Evolutionary conservation across 2,329 filamentous ascomycete species (phyloP).

Genomic region (Scedosporium boydii): DNA sequence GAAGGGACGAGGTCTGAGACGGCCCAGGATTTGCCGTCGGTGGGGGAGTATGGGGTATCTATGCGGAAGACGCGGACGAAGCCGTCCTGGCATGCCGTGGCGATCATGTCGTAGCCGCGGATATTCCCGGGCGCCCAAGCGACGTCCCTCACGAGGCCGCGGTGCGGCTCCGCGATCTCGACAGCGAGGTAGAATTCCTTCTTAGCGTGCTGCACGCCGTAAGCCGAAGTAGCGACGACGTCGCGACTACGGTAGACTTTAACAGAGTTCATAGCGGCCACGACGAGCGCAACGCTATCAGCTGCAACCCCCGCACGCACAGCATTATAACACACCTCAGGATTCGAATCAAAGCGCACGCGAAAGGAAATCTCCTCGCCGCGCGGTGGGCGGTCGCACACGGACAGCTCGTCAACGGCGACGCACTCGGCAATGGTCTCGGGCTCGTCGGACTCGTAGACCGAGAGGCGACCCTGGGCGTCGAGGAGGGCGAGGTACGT

Average conservation of each 20-base stretch:
- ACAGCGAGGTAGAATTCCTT: slow-evolving; percentile 81
- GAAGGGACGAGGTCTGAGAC: slow-evolving; percentile 26
- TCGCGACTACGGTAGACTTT: slow-evolving; percentile 72
- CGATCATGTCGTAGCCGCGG: slow-evolving; percentile 80
- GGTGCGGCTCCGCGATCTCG: slow-evolving; percentile 58
- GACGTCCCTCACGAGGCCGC: slow-evolving; percentile 73
- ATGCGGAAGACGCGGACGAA: slow-evolving; percentile 81
- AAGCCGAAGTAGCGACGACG: slow-evolving; percentile 35
- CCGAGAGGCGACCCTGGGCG: slow-evolving; percentile 66
- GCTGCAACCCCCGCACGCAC: slow-evolving; percentile 71
- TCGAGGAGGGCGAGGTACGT: slow-evolving; percentile 81
- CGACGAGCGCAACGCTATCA: slow-evolving; percentile 71
- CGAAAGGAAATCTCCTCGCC: slow-evolving; percentile 84
- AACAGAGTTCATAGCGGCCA: slow-evolving; percentile 76
- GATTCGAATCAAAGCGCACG: slow-evolving; percentile 81
- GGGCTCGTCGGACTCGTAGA: slow-evolving; percentile 79
- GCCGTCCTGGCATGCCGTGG: slow-evolving; percentile 88
- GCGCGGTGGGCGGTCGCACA: slow-evolving; percentile 60
- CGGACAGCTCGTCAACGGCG: slow-evolving; percentile 64
- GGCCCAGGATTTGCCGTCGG: slow-evolving; percentile 41
- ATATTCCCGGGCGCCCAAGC: slow-evolving; percentile 91
- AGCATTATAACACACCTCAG: slow-evolving; percentile 67
- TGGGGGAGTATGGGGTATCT: slow-evolving; percentile 42
- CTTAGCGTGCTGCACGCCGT: slow-evolving; percentile 44
- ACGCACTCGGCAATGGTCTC: slow-evolving; percentile 72